These are phyloP conservation scores for Chrysanthemum seticuspe DNA, from an alignment of 129 eudicot species.

Conservation along the genomic window DNA sequence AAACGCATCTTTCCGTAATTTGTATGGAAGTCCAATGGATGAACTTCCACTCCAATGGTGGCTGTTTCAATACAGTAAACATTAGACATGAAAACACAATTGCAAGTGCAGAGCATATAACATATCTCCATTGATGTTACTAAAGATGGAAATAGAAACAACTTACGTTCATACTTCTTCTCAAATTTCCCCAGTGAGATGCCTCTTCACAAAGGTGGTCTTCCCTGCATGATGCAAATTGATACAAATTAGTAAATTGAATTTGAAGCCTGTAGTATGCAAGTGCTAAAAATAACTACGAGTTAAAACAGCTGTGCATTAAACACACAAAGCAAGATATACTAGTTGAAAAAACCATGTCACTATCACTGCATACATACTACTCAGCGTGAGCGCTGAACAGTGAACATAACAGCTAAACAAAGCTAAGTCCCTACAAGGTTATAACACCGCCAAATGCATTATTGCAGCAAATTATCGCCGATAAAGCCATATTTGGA, in stretches of 20 bases:
- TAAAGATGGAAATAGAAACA: not conserved
- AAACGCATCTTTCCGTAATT: slow-evolving; percentile 53
- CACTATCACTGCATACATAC: too few species aligned
- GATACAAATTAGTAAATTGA: not conserved
- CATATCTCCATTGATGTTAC: not conserved
- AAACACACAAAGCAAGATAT: too few species aligned
- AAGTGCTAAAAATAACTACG: too few species aligned
- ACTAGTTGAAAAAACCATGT: too few species aligned
- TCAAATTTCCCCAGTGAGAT: slow-evolving; percentile 71
- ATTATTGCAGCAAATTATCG: too few species aligned
- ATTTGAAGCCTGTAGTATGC: not conserved
- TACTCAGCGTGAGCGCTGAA: too few species aligned
- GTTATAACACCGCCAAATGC: too few species aligned
- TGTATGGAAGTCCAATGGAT: slow-evolving; percentile 57
- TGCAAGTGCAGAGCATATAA: not conserved
- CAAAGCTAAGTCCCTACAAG: too few species aligned
- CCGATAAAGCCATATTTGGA: too few species aligned
- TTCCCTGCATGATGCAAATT: slow-evolving; percentile 32
- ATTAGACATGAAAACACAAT: not conserved
- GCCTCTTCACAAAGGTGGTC: slow-evolving; percentile 61
- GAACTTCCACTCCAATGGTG: slow-evolving; percentile 64
- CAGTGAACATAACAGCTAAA: too few species aligned
- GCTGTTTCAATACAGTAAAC: slow-evolving; percentile 30
- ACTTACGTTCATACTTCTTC: slow-evolving; percentile 65
- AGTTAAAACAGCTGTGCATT: too few species aligned